Evolutionary conservation across 2,329 filamentous ascomycete species (phyloP).

Genomic region (Cyanodermella asteris): DNA sequence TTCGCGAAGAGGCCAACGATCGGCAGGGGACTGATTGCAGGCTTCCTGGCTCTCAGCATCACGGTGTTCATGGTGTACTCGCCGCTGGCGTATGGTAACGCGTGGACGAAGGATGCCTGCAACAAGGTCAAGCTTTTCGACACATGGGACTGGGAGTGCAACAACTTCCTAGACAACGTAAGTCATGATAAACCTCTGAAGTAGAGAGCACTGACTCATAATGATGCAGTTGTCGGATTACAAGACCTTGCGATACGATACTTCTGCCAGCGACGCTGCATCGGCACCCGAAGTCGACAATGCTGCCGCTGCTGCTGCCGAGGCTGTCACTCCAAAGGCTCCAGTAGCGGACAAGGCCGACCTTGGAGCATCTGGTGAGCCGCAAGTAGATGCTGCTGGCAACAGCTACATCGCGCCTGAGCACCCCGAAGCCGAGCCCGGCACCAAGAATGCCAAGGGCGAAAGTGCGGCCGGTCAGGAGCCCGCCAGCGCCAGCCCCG

Average conservation of each 20-base stretch:
- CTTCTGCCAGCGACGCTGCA: slow-evolving; percentile 6
- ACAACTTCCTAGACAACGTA: slow-evolving; percentile 71
- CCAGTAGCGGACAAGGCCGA: slow-evolving; percentile 82
- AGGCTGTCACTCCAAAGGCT: slow-evolving; percentile 67
- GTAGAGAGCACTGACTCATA: background rate
- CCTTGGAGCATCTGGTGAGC: slow-evolving; percentile 54
- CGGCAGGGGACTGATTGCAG: slow-evolving; percentile 50
- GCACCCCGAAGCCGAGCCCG: slow-evolving; percentile 35
- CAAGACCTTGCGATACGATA: background rate
- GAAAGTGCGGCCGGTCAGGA: slow-evolving; percentile 15
- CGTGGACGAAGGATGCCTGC: slow-evolving; percentile 81
- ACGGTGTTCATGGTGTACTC: slow-evolving; percentile 67
- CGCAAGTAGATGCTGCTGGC: slow-evolving; percentile 23
- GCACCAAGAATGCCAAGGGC: slow-evolving; percentile 24
- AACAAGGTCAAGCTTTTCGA: slow-evolving; percentile 66
- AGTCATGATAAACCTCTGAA: slow-evolving; percentile 22
- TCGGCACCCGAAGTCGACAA: slow-evolving; percentile 5
- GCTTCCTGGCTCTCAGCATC: slow-evolving; percentile 53
- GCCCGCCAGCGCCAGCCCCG: slow-evolving; percentile 17
- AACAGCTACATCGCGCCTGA: slow-evolving; percentile 21
- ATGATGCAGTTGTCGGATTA: background rate
- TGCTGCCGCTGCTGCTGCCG: slow-evolving; percentile 6
- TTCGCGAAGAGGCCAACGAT: slow-evolving; percentile 44
- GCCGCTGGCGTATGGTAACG: slow-evolving; percentile 77
- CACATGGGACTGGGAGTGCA: slow-evolving; percentile 97